Conservation (phyloP, 1,284 basidiomycete genomes). For the Garcileccinum viscosum region DNA sequence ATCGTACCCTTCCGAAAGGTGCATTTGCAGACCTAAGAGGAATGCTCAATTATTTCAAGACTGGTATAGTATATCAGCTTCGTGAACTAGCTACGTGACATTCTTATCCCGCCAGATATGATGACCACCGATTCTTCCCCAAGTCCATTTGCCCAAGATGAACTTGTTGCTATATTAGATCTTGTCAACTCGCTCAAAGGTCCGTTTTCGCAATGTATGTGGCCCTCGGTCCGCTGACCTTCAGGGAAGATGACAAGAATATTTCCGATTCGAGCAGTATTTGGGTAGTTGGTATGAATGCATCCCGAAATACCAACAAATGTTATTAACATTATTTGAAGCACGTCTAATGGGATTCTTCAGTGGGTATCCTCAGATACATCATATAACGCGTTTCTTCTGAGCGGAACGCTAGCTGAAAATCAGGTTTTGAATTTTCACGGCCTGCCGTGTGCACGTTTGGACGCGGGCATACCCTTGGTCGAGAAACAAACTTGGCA, state of each 20-base stretch:
- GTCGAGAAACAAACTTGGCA: slow-evolving; percentile 19
- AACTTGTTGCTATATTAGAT: slow-evolving; percentile 16
- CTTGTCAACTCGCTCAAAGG: slow-evolving; percentile 28
- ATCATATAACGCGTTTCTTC: background rate
- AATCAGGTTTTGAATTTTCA: slow-evolving; percentile 25
- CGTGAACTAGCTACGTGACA: background rate
- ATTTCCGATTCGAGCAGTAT: slow-evolving; percentile 17
- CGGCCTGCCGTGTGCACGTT: slow-evolving; percentile 17
- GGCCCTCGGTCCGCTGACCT: slow-evolving; percentile 1
- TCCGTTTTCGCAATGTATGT: slow-evolving; percentile 15
- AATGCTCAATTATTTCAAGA: slow-evolving; percentile 28
- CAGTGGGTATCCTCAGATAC: slow-evolving; percentile 10
- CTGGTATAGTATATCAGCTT: slow-evolving; percentile 12
- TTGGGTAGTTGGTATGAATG: slow-evolving; percentile 26
- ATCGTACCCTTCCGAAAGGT: slow-evolving; percentile 9
- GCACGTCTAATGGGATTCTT: slow-evolving; percentile 25
- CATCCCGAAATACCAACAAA: background rate
- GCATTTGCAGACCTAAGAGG: slow-evolving; percentile 24
- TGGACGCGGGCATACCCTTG: slow-evolving; percentile 21
- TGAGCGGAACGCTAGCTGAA: slow-evolving; percentile 19
- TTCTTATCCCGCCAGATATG: slow-evolving; percentile 18
- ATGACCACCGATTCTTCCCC: slow-evolving; percentile 28
- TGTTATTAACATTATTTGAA: slow-evolving; percentile 8
- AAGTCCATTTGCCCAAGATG: slow-evolving; percentile 24
- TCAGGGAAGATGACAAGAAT: slow-evolving; percentile 8